A percentile compares a stretch with the other conserved stretches of the same genome.
phyloP scores from a whole-genome alignment of 2,329 filamentous ascomycete genomes.

The Magnaporthiopsis poae region DNA sequence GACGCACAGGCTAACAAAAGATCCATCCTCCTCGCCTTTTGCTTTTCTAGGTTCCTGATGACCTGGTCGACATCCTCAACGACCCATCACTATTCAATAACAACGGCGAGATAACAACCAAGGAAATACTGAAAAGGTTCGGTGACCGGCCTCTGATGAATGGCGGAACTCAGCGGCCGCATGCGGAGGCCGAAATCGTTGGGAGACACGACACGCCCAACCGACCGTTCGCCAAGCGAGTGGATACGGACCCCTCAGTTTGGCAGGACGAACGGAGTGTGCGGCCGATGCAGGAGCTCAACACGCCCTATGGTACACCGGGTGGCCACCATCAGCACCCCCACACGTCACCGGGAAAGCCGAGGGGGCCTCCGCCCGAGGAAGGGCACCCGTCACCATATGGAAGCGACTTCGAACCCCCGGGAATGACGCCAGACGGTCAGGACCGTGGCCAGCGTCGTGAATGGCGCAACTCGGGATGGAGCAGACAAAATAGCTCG shows the following conservation, averaged over 20 bases:
- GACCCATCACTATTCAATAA: constrained; percentile 75
- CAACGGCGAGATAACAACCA: constrained; percentile 81
- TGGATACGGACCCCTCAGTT: constrained; percentile 78
- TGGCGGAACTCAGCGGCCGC: constrained; percentile 44
- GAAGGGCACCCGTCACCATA: constrained; percentile 36
- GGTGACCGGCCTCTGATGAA: constrained; percentile 55
- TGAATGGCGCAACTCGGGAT: constrained; percentile 50
- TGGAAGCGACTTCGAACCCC: constrained; percentile 33
- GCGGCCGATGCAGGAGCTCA: constrained; percentile 61
- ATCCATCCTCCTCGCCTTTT: constrained; percentile 13
- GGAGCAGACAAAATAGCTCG: constrained; percentile 39
- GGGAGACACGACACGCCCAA: constrained; percentile 49
- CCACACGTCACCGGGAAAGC: constrained; percentile 40
- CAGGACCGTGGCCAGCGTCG: constrained; percentile 35
- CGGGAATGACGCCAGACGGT: constrained; percentile 26
- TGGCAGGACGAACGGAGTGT: constrained; percentile 80
- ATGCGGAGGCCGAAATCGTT: constrained; percentile 47
- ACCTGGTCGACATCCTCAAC: constrained; percentile 74
- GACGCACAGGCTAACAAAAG: background rate
- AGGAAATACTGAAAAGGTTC: constrained; percentile 91
- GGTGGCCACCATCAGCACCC: constrained; percentile 27
- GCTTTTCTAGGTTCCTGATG: constrained; percentile 68
- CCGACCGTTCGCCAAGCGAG: constrained; percentile 47
- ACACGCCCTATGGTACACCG: constrained; percentile 22
- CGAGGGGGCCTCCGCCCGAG: constrained; percentile 34